Conservation (phyloP, 2,329 filamentous ascomycete genomes). For the Pseudocercospora macadamiae region DNA sequence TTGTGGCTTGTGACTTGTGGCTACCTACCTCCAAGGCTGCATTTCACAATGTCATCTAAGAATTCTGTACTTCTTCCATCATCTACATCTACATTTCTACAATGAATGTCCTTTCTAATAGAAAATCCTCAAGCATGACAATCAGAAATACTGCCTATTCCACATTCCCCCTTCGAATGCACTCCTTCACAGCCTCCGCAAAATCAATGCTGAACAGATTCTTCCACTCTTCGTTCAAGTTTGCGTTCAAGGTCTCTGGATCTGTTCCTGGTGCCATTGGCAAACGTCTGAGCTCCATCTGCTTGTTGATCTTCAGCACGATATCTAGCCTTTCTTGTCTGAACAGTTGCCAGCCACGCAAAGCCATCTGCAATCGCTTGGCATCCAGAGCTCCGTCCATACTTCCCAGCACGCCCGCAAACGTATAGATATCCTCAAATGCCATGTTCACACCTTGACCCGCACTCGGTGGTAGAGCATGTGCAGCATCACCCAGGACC, state of each 20-base stretch:
- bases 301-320: not conserved
- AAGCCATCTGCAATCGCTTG: not conserved
- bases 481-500: slow-evolving; percentile 1
- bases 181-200: slow-evolving; percentile 2
- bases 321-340: not conserved
- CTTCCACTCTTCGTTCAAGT: not conserved
- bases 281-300: slow-evolving; percentile 5
- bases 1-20: too few species aligned
- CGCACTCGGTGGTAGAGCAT: not conserved
- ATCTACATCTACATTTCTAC: not conserved
- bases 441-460: slow-evolving; percentile 4
- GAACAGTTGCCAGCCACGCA: slow-evolving; percentile 1
- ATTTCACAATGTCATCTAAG: not conserved
- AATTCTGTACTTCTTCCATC: not conserved
- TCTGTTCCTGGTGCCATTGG: not conserved
- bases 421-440: slow-evolving; percentile 1
- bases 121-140: not conserved
- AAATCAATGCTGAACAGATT: not conserved
- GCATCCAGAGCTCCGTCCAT: not conserved
- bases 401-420: not conserved
- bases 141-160: not conserved
- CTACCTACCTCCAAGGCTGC: too few species aligned
- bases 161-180: not conserved
- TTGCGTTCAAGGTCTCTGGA: not conserved
- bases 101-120: not conserved